Evolutionary conservation across 768 basidiomycete genomes (phyloP), one percentile per base, ranked within the genome.

Genomic region (Rhodocollybia butyracea): DNA sequence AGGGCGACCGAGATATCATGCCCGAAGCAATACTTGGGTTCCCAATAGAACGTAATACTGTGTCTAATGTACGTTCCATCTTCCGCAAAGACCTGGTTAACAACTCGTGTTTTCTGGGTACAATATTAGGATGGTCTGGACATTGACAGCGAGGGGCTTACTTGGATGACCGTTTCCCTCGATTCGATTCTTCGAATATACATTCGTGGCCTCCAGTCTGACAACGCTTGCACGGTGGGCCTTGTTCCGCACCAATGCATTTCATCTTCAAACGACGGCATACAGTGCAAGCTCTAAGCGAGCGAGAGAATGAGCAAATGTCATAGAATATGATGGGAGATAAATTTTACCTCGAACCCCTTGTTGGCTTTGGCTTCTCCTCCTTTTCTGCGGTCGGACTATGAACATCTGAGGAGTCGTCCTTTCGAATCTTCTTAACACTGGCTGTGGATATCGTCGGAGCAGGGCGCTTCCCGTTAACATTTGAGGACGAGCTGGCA

Each of bases 171-270:
- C 91, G 84, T 68, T 95, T 96, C 39, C 97, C 97, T 46, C 97
- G 82, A 67, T 98, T 95, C 2, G 90, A 93, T 68, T 98, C 96
- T 73, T 98, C 94, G 60, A 99, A 98, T 41, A 97, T 83, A 65
- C 97, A 99, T 62, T 96, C 92, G 64, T 95, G 89, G 60, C 83
- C 83, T 19, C 89, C 87, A 0, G 84, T 64, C 43, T 74, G 71
- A 63, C 94, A 97, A 21, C 94, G 86, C 64, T 94, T 95, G 75
- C 94, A 97, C 0, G 94, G 91, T 0, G 89, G 89, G 0, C 93
- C 94, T 38, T 93, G 82, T 68, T 94, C 94, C 2, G 90, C 92
- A 31, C 89, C 90, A 7, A 91, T 89, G 56, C 92, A 94, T 65
- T 92, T 94, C 93, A 92, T 94, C 73, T 94, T 95, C 30, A 94